Conservation (phyloP, 1,284 basidiomycete species). For the Malassezia globosa region DNA sequence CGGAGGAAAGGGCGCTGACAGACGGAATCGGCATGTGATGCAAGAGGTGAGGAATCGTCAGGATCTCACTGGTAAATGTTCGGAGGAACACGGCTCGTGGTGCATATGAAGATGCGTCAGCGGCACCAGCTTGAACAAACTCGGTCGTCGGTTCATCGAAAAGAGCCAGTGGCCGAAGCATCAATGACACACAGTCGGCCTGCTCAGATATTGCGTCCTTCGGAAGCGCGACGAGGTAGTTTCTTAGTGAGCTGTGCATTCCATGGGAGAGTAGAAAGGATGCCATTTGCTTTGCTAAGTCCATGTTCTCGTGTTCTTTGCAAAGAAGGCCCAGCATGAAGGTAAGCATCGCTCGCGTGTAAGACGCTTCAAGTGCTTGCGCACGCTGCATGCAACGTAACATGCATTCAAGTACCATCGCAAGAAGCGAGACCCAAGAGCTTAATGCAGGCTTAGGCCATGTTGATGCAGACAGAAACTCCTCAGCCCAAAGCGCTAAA, state of each 20-base stretch:
- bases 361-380: background rate
- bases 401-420: background rate
- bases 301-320: too few species aligned
- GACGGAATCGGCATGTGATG: constrained; percentile 17
- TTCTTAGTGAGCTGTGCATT: constrained; percentile 20
- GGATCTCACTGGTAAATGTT: background rate
- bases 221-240: constrained; percentile 19
- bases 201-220: constrained; percentile 17
- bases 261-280: constrained; percentile 1
- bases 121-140: constrained; percentile 7
- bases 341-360: background rate
- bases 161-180: constrained; percentile 18
- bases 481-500: background rate
- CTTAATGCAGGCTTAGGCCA: background rate
- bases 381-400: background rate
- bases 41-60: constrained; percentile 6
- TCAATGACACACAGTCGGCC: constrained; percentile 16
- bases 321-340: background rate
- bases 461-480: background rate
- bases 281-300: too few species aligned
- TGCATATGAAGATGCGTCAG: background rate
- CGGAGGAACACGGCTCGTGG: constrained; percentile 1
- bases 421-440: background rate
- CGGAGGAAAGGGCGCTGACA: constrained; percentile 26
- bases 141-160: constrained; percentile 12